Base-by-base conservation (phyloP, 306 rosid species). In the Ammopiptanthus mongolicus region DNA sequence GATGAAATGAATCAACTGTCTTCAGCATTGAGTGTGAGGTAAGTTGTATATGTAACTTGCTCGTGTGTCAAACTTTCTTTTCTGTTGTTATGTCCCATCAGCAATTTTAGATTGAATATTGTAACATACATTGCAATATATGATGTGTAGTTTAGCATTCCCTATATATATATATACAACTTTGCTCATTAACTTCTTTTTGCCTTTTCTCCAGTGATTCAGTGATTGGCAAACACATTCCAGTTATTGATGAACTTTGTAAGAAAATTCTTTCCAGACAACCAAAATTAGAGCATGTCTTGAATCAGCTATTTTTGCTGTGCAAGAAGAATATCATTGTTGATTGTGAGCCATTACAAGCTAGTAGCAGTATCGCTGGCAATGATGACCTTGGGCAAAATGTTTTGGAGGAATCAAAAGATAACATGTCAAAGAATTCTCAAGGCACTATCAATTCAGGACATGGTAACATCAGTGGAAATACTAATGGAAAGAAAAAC, bases 301-400 rank as follows among this genome's bases (percentile, higher is more conserved):
- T 61, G 67, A 1, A 14, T 15, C 23, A 28, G 18, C 14, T 55
- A 3, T 28, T 23, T 14, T 29, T 58, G 39, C 10, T 4, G 5
- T 6, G 29, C 42, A 8, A 55, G 14, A 60, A 15, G 18, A 29
- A 1, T 2, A 59, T 0, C 11, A 7, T 0, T 60, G 21, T 57
- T 25, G 64, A 57, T 7, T 3, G 22, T 12, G 67, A 71, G 47
- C 14, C 73, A 37, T 63, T 72, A 52, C 73, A 78, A 62, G 61
- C 52, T n/a, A 63, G 58, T 50, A 19, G 6, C 62, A n/a, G n/a
- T 41, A 52, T 42, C 13, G 73, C 21, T 8, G 61, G 23, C 14
- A 42, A 34, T 63, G 69, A 72, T 61, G 72, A 71, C 0, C 47
- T 23, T 0, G 57, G 21, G 14, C 18, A 61, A 71, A 71, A n/a